Conservation (phyloP, 257 asterid species). For the Ballota nigra region DNA sequence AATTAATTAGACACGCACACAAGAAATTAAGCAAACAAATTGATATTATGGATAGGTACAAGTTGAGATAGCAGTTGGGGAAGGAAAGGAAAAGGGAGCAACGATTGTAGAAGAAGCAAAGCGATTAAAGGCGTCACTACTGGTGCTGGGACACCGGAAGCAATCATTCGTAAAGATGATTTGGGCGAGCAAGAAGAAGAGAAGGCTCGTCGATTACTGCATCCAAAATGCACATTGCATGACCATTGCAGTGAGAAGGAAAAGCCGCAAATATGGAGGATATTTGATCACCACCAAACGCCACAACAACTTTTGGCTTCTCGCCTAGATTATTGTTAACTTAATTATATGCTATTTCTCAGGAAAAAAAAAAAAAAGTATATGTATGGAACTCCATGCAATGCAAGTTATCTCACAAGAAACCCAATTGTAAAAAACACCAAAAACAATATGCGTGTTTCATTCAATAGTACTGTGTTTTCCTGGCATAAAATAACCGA, state of each 20-base stretch:
- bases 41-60: too few species aligned
- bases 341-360: background rate
- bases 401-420: conserved; percentile 1
- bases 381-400: background rate
- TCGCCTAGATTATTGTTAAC: conserved; percentile 46
- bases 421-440: conserved; percentile 27
- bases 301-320: conserved; percentile 94
- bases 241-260: conserved; percentile 88
- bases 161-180: conserved; percentile 49
- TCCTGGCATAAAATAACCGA: too few species aligned
- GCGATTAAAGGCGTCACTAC: conserved; percentile 43
- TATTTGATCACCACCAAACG: conserved; percentile 86
- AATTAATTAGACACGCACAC: too few species aligned
- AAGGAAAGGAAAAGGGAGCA: conserved; percentile 70
- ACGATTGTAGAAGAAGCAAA: conserved; percentile 67
- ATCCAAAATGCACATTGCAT: conserved; percentile 78
- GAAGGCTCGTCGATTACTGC: conserved; percentile 63
- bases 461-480: background rate
- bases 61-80: conserved; percentile 58
- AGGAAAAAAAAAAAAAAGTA: background rate
- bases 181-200: conserved; percentile 41
- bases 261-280: conserved; percentile 71
- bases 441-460: background rate
- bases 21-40: too few species aligned
- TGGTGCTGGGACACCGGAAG: conserved; percentile 75